Conservation (phyloP, 2,329 filamentous ascomycete genomes). For the Esteya vermicola region DNA sequence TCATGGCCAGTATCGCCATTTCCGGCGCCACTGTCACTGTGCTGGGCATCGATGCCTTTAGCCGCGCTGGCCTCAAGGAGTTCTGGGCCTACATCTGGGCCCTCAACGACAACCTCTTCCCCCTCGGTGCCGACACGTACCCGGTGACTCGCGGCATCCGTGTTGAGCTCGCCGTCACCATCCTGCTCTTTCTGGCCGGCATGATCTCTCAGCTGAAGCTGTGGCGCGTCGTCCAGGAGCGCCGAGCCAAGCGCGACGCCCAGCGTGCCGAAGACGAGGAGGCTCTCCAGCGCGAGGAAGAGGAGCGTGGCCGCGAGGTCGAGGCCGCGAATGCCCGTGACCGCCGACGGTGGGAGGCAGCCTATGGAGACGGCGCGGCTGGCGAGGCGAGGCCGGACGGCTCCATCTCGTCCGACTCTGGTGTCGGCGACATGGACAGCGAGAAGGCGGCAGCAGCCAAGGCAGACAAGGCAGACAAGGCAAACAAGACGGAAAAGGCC, state of each 20-base stretch:
- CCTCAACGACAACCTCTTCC: constrained; percentile 69
- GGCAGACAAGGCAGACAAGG: neutral
- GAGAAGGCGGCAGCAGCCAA: constrained; percentile 25
- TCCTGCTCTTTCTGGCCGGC: constrained; percentile 62
- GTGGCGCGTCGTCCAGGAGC: constrained; percentile 65
- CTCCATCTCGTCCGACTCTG: constrained; percentile 31
- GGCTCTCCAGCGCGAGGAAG: constrained; percentile 50
- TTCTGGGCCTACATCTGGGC: constrained; percentile 91
- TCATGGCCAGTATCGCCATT: constrained; percentile 68
- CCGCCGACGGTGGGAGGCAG: constrained; percentile 58
- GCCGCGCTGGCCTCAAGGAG: constrained; percentile 79
- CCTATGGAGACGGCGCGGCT: constrained; percentile 56
- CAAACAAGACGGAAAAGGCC: neutral
- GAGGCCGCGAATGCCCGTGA: constrained; percentile 49
- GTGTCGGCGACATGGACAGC: constrained; percentile 31
- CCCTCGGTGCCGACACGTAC: constrained; percentile 61
- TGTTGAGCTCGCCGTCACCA: constrained; percentile 66
- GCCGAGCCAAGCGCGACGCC: constrained; percentile 36
- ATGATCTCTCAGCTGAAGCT: constrained; percentile 74
- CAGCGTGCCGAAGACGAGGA: constrained; percentile 34
- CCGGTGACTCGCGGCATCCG: constrained; percentile 75
- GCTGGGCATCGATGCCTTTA: constrained; percentile 83
- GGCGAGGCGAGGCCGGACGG: constrained; percentile 15
- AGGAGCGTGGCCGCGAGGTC: constrained; percentile 52
- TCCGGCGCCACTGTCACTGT: constrained; percentile 65